phyloP scores from a whole-genome alignment of 495 filamentous ascomycete species.

The Aspergillus carlsbadensis region DNA sequence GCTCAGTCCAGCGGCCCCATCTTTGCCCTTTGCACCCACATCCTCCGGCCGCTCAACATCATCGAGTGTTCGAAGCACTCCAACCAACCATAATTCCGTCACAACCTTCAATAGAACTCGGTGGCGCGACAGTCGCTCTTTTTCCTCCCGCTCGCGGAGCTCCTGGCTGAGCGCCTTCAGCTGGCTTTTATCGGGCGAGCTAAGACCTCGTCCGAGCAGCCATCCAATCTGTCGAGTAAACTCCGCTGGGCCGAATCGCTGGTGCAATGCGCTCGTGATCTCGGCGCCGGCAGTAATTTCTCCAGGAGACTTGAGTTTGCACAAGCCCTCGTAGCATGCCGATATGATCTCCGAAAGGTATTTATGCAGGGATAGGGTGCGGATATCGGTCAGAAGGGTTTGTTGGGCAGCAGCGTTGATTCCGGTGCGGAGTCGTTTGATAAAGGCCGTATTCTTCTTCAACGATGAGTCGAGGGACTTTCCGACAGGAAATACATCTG shows the following conservation, averaged over 20 bases:
- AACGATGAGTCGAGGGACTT: conserved; percentile 90
- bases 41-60: conserved; percentile 88
- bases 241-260: conserved; percentile 87
- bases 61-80: conserved; percentile 80
- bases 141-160: conserved; percentile 90
- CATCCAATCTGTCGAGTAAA: conserved; percentile 92
- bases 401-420: conserved; percentile 73
- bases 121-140: conserved; percentile 84
- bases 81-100: conserved; percentile 95
- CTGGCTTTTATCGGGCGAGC: conserved; percentile 83
- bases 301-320: conserved; percentile 81
- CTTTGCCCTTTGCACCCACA: conserved; percentile 64
- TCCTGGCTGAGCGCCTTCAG: conserved; percentile 79
- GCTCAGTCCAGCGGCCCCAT: conserved; percentile 45
- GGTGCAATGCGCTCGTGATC: conserved; percentile 90
- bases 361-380: conserved; percentile 89
- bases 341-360: conserved; percentile 98
- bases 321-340: conserved; percentile 95
- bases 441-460: conserved; percentile 99
- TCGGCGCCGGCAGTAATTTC: conserved; percentile 92
- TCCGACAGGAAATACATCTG: conserved; percentile 78
- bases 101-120: conserved; percentile 83
- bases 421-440: conserved; percentile 91
- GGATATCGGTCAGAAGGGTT: conserved; percentile 88
- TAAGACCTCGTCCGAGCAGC: conserved; percentile 87